These are phyloP conservation scores for Symmetrospora coprosmae DNA, from an alignment of 768 basidiomycete genomes.

Conservation along the genomic window DNA sequence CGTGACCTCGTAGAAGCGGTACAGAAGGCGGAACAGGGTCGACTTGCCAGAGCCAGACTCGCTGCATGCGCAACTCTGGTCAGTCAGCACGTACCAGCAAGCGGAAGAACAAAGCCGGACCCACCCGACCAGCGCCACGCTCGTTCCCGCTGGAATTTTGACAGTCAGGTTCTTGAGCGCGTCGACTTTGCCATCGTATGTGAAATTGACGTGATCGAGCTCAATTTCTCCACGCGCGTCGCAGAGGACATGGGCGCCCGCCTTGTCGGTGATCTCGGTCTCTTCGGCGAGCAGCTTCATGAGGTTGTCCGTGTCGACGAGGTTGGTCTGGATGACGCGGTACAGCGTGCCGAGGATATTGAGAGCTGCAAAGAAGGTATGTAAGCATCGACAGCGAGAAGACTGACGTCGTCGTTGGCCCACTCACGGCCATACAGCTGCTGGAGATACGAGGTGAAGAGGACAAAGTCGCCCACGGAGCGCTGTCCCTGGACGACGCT, in stretches of 20 bases:
- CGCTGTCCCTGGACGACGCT: slow-evolving; percentile 49
- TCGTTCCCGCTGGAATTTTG: slow-evolving; percentile 68
- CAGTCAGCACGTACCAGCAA: slow-evolving; percentile 67
- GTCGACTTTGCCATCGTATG: slow-evolving; percentile 38
- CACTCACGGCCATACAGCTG: slow-evolving; percentile 44
- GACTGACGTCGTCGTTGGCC: neutral
- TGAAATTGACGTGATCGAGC: slow-evolving; percentile 51
- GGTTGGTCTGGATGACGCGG: slow-evolving; percentile 56
- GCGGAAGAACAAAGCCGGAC: too few species aligned
- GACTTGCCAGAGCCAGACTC: slow-evolving; percentile 24
- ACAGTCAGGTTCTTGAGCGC: slow-evolving; percentile 70
- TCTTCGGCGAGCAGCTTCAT: slow-evolving; percentile 66
- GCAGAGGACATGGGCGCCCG: slow-evolving; percentile 57
- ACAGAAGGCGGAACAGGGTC: slow-evolving; percentile 48
- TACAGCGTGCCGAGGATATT: slow-evolving; percentile 67
- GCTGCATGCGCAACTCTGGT: slow-evolving; percentile 37
- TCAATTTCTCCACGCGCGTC: slow-evolving; percentile 66
- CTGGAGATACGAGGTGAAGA: slow-evolving; percentile 51
- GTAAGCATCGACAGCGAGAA: neutral
- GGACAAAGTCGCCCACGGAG: slow-evolving; percentile 10
- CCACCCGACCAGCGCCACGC: slow-evolving; percentile 70
- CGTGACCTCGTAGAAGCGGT: slow-evolving; percentile 78
- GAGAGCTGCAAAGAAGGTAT: slow-evolving; percentile 49
- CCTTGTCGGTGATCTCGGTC: slow-evolving; percentile 67
- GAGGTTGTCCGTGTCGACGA: slow-evolving; percentile 64